Base-by-base conservation (phyloP, 805 yeast species). In the Saccharomyces jurei region DNA sequence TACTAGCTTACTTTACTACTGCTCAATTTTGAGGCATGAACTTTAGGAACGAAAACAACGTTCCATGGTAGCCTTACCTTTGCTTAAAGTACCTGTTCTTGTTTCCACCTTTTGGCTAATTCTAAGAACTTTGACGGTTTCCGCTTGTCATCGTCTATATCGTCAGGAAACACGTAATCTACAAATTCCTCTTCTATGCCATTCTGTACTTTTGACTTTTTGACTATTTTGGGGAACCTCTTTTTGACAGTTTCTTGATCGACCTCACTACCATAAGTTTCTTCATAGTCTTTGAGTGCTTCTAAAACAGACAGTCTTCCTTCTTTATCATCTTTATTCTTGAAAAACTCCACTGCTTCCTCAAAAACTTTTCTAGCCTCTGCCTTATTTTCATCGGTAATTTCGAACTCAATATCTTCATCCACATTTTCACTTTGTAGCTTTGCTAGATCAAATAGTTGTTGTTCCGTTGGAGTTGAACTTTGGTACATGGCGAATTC, bases 401-500 rank as follows among this genome's bases (percentile, higher is more conserved):
- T 47, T 56, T 75, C 81, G 54, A 84, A 77, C 53, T 77, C 75
- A 9, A 67, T 59, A 14, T 76, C 76, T 1, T 72, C 79, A 13
- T 70, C 77, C 41, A 75, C 78, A 22, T 68, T 72, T 11, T 77
- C 77, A 10, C 65, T n/a, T 21, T 50, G 29, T n/a, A 55, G 58
- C 51, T 55, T 64, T 53, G 53, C 63, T 49, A 59, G 58, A 46
- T 46, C 49, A 21, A 48, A 50, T 49, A 63, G 48, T 49, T 66
- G 71, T 13, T 71, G 74, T 0, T 75, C 74, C 0, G 83, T 76
- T 6, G 89, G 89, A 0, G 83, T 76, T 0, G 84, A 74, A 2
- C 86, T 72, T 65, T 89, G 96, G 67, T 87, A 86, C 58, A 81
- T 69, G 1, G 96, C 96, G 62, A 75, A 77, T 27, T 82, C 75